Evolutionary conservation across 306 rosid species (phyloP).

Genomic region (Urtica urens): DNA sequence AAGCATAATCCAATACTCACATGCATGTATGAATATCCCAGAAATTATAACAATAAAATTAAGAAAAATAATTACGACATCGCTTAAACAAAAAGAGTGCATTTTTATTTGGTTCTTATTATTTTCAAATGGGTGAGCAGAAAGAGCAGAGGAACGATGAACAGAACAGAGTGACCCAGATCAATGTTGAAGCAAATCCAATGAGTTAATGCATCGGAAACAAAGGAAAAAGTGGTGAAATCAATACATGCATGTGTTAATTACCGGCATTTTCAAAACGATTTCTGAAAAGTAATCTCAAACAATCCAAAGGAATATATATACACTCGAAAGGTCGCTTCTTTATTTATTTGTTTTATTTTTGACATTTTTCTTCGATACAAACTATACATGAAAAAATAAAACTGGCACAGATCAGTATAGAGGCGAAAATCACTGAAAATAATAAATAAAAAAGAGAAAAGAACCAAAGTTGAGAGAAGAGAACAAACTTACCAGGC

Average conservation of each 20-base stretch:
- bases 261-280: neutral
- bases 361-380: neutral
- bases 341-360: neutral
- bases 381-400: neutral
- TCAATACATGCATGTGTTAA: conserved; percentile 3
- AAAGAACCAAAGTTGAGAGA: neutral
- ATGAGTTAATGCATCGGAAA: neutral
- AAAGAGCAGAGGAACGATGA: neutral
- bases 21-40: neutral
- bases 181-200: neutral
- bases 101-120: neutral
- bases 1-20: neutral
- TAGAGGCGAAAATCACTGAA: neutral
- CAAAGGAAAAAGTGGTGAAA: neutral
- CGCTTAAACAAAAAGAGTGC: neutral
- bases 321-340: neutral
- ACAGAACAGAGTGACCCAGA: neutral
- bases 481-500: conserved; percentile 1
- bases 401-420: conserved; percentile 9
- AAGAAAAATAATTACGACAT: neutral
- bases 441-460: neutral
- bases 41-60: neutral
- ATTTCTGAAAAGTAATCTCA: neutral
- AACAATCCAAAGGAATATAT: neutral
- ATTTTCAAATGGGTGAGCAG: neutral